Conservation (phyloP, 257 asterid species). For the Fraxinus quadrangulata region DNA sequence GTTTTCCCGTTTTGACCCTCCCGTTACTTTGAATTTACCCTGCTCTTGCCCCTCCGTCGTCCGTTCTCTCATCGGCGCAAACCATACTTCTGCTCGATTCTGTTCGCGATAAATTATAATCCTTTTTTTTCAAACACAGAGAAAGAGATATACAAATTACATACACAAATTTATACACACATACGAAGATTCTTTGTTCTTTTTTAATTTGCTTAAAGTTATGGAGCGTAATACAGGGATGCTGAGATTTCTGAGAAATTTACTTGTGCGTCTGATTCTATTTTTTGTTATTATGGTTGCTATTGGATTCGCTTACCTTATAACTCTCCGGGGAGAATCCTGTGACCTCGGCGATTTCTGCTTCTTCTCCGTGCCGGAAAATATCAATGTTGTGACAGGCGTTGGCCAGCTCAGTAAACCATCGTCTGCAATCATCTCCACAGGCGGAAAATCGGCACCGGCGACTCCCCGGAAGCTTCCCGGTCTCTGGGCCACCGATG, state of each 20-base stretch:
- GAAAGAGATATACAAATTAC: neutral
- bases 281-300: neutral
- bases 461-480: slow-evolving; percentile 9
- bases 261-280: slow-evolving; percentile 1
- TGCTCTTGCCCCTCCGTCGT: slow-evolving; percentile 29
- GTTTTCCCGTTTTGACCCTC: slow-evolving; percentile 45
- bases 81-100: slow-evolving; percentile 95
- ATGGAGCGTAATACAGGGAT: slow-evolving; percentile 3
- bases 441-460: neutral
- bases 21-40: slow-evolving; percentile 35
- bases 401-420: slow-evolving; percentile 3
- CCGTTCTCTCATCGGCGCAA: slow-evolving; percentile 73
- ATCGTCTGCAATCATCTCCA: neutral
- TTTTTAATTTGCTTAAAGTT: neutral
- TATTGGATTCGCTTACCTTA: slow-evolving; percentile 16
- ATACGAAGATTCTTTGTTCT: neutral
- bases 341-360: slow-evolving; percentile 34
- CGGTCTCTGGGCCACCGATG: slow-evolving; percentile 25
- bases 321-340: slow-evolving; percentile 20
- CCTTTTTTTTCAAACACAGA: neutral
- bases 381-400: slow-evolving; percentile 13
- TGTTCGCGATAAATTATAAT: slow-evolving; percentile 58
- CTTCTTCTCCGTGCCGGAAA: slow-evolving; percentile 31
- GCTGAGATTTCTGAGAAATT: slow-evolving; percentile 7
- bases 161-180: neutral